A percentile compares a stretch with the other conserved stretches of the same genome.
Evolutionary conservation across 305 asterid species (phyloP).

Genomic region (Fraxinus angustifolia): DNA sequence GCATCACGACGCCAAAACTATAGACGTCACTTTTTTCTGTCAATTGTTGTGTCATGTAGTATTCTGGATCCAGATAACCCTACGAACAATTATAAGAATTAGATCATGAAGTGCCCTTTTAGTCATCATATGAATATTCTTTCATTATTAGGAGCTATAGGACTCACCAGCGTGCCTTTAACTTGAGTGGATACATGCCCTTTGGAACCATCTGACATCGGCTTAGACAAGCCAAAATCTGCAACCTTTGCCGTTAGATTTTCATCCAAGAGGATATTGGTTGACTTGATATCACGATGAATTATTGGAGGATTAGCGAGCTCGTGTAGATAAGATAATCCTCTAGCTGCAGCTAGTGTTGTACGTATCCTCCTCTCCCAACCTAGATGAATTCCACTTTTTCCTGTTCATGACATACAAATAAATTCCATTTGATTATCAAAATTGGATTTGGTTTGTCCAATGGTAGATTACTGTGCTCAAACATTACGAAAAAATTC

Average conservation of each 20-base stretch:
- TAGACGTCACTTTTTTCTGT: slow-evolving; percentile 89
- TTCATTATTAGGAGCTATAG: neutral
- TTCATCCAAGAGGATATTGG: slow-evolving; percentile 76
- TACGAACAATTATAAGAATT: slow-evolving; percentile 16
- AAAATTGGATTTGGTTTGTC: neutral
- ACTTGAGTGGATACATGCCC: slow-evolving; percentile 95
- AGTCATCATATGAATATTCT: neutral
- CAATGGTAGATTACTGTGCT: neutral
- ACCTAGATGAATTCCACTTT: slow-evolving; percentile 62
- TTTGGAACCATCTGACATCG: slow-evolving; percentile 70
- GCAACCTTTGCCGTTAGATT: slow-evolving; percentile 88
- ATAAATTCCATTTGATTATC: neutral
- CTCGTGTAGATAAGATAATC: slow-evolving; percentile 85
- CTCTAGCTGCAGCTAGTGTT: slow-evolving; percentile 89
- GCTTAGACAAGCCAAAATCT: slow-evolving; percentile 89
- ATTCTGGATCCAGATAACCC: slow-evolving; percentile 96
- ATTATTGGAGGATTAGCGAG: slow-evolving; percentile 89
- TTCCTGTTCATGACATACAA: slow-evolving; percentile 44
- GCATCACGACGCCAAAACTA: slow-evolving; percentile 94
- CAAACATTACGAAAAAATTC: neutral
- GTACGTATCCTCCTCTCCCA: slow-evolving; percentile 81
- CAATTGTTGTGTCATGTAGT: slow-evolving; percentile 81
- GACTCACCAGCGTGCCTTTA: slow-evolving; percentile 84
- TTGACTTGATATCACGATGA: slow-evolving; percentile 82
- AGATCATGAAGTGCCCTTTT: neutral